Evolutionary conservation across 1,139 yeast genomes (phyloP).

Genomic region (Kluyveromyces sp.): DNA sequence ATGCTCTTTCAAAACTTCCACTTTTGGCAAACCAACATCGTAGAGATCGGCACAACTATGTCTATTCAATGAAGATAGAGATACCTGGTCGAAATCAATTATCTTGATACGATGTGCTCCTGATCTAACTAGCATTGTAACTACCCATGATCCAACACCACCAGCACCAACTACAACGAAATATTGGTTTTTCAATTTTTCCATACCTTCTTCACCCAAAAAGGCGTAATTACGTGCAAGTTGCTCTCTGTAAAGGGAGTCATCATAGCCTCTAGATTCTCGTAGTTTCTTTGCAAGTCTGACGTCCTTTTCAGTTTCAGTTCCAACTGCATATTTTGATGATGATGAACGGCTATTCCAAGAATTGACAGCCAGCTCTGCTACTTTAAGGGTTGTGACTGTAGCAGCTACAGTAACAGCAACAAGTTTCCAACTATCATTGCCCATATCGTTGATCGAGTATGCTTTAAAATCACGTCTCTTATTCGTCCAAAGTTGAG

Average conservation of each 20-base stretch:
- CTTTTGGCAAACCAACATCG: constrained; percentile 91
- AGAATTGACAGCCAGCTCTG: constrained; percentile 15
- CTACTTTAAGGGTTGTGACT: constrained; percentile 20
- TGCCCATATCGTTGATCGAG: not conserved
- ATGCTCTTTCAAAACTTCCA: constrained; percentile 62
- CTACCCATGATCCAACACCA: constrained; percentile 97
- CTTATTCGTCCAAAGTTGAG: too few species aligned
- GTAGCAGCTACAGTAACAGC: constrained; percentile 25
- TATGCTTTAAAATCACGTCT: not conserved
- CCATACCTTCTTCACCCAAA: constrained; percentile 76
- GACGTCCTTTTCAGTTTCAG: constrained; percentile 1
- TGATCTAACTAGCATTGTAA: constrained; percentile 84
- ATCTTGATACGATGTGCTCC: constrained; percentile 75
- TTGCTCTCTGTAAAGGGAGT: constrained; percentile 79
- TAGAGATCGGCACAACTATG: constrained; percentile 84
- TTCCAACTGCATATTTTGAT: not conserved
- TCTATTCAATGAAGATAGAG: constrained; percentile 82
- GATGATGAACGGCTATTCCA: not conserved
- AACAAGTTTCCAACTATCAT: constrained; percentile 22
- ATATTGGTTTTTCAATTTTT: constrained; percentile 61
- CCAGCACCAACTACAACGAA: constrained; percentile 95
- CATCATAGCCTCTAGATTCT: constrained; percentile 40
- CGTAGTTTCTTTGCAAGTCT: constrained; percentile 8
- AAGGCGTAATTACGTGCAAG: constrained; percentile 90
- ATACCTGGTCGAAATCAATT: constrained; percentile 92